Percentiles rank a stretch among this genome's conserved stretches.
Evolutionary conservation across 148 eudicot genomes (phyloP).

Genomic region (Vaccinium corymbosum): DNA sequence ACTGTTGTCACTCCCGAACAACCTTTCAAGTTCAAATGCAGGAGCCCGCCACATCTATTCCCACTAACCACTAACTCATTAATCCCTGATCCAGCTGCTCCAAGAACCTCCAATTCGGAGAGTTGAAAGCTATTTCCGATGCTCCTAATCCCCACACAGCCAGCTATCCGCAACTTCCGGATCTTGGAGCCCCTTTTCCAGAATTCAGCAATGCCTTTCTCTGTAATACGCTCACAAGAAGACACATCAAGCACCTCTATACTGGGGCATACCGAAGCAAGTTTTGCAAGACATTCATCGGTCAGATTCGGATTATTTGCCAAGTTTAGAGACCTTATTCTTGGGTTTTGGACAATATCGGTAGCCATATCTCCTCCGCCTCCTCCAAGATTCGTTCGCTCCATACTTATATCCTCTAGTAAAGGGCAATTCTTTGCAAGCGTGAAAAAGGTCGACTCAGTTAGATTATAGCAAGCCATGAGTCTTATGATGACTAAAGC

Average conservation of each 20-base stretch:
- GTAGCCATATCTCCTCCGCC: constrained; percentile 22
- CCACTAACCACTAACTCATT: constrained; percentile 40
- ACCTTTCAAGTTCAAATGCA: constrained; percentile 43
- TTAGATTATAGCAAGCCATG: constrained; percentile 33
- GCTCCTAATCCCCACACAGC: constrained; percentile 39
- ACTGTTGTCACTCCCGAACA: constrained; percentile 38
- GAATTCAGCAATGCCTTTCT: constrained; percentile 44
- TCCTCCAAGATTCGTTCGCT: constrained; percentile 35
- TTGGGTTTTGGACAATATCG: constrained; percentile 22
- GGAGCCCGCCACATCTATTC: constrained; percentile 43
- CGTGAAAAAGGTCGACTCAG: constrained; percentile 37
- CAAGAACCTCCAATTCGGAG: constrained; percentile 38
- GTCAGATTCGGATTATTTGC: constrained; percentile 30
- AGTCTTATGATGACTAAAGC: constrained; percentile 40
- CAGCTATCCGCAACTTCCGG: constrained; percentile 44
- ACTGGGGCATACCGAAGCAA: constrained; percentile 52
- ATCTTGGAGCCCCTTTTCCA: constrained; percentile 36
- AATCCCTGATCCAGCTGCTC: constrained; percentile 27
- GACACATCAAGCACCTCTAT: constrained; percentile 52
- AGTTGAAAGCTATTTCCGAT: constrained; percentile 44
- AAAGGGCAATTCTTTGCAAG: constrained; percentile 43
- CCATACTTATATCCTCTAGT: constrained; percentile 48
- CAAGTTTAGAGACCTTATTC: constrained; percentile 38
- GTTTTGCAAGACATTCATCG: constrained; percentile 39
- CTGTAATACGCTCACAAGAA: constrained; percentile 35